These are phyloP conservation scores for Petunia hybrid DNA, from an alignment of 305 asterid species.

Conservation along the genomic window DNA sequence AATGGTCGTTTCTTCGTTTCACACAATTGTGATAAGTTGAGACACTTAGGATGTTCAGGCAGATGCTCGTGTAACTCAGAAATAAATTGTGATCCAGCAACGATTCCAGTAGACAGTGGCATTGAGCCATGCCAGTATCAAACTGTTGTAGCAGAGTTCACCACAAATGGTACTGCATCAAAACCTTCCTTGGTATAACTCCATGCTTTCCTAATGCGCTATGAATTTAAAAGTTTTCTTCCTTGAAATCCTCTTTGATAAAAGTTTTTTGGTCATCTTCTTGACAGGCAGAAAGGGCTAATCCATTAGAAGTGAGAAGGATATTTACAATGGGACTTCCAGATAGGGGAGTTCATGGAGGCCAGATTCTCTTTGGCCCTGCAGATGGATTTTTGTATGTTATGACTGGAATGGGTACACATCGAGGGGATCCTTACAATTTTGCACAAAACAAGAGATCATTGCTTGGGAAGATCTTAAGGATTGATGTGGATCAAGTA, in stretches of 20 bases:
- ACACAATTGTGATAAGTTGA: constrained; percentile 76
- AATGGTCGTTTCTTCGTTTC: constrained; percentile 87
- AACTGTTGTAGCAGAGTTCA: constrained; percentile 75
- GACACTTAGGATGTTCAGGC: constrained; percentile 78
- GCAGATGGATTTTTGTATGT: constrained; percentile 76
- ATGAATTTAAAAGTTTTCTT: background rate
- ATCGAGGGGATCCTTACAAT: constrained; percentile 73
- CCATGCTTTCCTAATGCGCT: background rate
- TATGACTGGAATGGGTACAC: constrained; percentile 97
- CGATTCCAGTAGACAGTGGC: constrained; percentile 59
- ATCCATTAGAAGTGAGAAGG: constrained; percentile 74
- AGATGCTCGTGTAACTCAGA: constrained; percentile 92
- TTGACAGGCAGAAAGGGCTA: constrained; percentile 65
- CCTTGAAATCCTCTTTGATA: background rate
- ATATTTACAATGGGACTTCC: constrained; percentile 96
- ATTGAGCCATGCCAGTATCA: constrained; percentile 84
- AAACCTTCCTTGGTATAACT: constrained; percentile 60
- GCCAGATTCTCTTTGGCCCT: constrained; percentile 94
- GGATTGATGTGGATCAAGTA: constrained; percentile 78
- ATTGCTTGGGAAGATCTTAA: constrained; percentile 88
- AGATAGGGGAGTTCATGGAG: constrained; percentile 69
- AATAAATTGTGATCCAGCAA: constrained; percentile 79
- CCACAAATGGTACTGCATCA: constrained; percentile 63
- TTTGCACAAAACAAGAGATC: constrained; percentile 94
- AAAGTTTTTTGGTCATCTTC: constrained; percentile 7